Evolutionary conservation across 371 early-diverging fungal species (phyloP), one percentile per base, ranked within the genome.

Genomic region (Mortierella sp.): DNA sequence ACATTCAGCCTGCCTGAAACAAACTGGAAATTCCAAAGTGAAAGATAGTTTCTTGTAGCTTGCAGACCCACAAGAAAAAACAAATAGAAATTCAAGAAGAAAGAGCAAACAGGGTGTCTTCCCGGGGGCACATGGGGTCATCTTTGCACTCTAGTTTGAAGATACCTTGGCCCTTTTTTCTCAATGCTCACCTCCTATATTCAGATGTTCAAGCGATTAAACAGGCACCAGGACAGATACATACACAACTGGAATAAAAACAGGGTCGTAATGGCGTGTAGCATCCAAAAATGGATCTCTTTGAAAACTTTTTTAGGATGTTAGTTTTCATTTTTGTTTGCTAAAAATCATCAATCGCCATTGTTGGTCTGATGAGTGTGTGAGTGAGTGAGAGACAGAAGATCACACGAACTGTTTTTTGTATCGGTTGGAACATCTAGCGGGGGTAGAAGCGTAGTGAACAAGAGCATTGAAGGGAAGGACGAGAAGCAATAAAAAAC

Each of bases 51-150:
- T 34, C 16, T 63, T 63, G 21, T 19, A 24, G 9, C 28, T 58
- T 38, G 1, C 21, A n/a, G n/a, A 60, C 21, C 6, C 19, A 31
- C 28, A 63, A 28, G 28, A 63, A 14, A 31, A 19, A 63, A 38
- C 21, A 6, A 21, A 38, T 10, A 34, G 42, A 42, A 31, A 16
- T 6, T 14, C 14, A 16, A 16, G 50, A 50, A 50, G 50, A 50
- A 48, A 50, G 50, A 28, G 63, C 65, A 9, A 65, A 65, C 68
- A 24, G 68, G 68, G 68, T 65, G 24, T 38, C 68, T 65, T 72
- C 73, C 48, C 52, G 34, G 24, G 9, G 21, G 38, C 52, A 48
- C 48, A 44, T 48, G 73, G 52, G 52, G 38, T 38, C 9, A 72
- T 5, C 26, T 34, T 38, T 11, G 26, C 73, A 52, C 21, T 52